Conservation (phyloP, 2,329 filamentous ascomycete genomes). For the Stemphylium beticola region DNA sequence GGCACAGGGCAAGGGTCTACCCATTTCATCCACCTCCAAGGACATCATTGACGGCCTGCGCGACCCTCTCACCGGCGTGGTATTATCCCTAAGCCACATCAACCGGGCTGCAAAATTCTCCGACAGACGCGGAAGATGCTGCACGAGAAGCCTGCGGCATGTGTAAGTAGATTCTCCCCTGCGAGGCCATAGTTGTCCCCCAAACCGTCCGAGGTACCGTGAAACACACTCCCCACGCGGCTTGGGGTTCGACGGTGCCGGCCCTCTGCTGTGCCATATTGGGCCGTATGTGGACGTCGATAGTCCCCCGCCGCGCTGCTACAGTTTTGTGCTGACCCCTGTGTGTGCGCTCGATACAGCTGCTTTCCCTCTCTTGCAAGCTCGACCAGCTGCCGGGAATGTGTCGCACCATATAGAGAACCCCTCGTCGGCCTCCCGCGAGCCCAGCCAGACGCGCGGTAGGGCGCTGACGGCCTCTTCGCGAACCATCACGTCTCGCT, state of each 20-base stretch:
- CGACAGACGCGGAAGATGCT: slow-evolving; percentile 41
- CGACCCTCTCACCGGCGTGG: slow-evolving; percentile 12
- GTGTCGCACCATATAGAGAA: slow-evolving; percentile 47
- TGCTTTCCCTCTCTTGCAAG: slow-evolving; percentile 49
- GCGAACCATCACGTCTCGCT: slow-evolving; percentile 53
- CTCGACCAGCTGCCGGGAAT: slow-evolving; percentile 47
- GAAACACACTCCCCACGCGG: slow-evolving; percentile 24
- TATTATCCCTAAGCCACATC: slow-evolving; percentile 21
- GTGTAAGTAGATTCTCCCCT: slow-evolving; percentile 40
- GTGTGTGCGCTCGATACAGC: slow-evolving; percentile 36
- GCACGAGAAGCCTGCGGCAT: slow-evolving; percentile 43
- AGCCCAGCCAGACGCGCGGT: slow-evolving; percentile 54
- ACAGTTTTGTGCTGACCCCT: slow-evolving; percentile 39
- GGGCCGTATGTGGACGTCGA: slow-evolving; percentile 30
- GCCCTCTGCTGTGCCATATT: slow-evolving; percentile 22
- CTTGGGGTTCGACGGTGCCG: slow-evolving; percentile 21
- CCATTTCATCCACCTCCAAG: slow-evolving; percentile 21
- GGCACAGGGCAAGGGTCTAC: slow-evolving; percentile 26
- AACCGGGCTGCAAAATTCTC: slow-evolving; percentile 24
- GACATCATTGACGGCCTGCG: slow-evolving; percentile 10
- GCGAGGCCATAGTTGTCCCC: slow-evolving; percentile 7
- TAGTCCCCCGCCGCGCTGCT: slow-evolving; percentile 17
- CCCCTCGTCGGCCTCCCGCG: slow-evolving; percentile 45
- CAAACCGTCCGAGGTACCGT: slow-evolving; percentile 24
- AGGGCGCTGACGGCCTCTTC: slow-evolving; percentile 53